These are phyloP conservation scores for Dissophora globulifera DNA, from an alignment of 192 early-diverging fungal genomes.

Conservation along the genomic window DNA sequence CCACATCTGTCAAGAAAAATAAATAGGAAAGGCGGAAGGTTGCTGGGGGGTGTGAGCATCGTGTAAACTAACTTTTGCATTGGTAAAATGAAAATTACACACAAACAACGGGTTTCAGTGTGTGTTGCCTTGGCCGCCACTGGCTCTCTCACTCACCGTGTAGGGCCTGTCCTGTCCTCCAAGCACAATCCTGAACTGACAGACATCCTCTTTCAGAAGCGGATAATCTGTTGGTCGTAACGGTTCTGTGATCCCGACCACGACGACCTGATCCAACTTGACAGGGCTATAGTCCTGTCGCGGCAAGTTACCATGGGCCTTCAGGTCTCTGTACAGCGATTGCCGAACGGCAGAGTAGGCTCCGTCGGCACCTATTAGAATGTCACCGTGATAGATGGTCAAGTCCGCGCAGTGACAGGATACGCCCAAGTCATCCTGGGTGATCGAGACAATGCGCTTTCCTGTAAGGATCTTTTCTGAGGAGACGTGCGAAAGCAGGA, in stretches of 20 bases:
- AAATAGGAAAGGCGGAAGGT: background rate
- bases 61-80: too few species aligned
- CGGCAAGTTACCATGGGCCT: conserved; percentile 31
- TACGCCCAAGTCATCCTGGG: conserved; percentile 36
- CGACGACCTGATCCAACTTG: conserved; percentile 45
- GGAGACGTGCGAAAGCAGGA: conserved; percentile 26
- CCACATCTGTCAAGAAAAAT: conserved; percentile 40
- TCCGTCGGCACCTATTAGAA: conserved; percentile 40
- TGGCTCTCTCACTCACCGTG: conserved; percentile 19
- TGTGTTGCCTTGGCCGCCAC: background rate
- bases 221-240: conserved; percentile 29
- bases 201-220: conserved; percentile 44
- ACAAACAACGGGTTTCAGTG: background rate
- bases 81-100: too few species aligned
- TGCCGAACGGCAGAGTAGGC: conserved; percentile 44
- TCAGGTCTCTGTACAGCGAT: conserved; percentile 31
- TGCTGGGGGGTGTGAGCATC: background rate
- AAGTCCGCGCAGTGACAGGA: conserved; percentile 31
- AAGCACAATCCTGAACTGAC: conserved; percentile 49
- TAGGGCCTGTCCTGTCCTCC: conserved; percentile 41
- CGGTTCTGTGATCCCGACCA: conserved; percentile 40
- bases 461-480: conserved; percentile 37
- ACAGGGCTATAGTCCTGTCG: conserved; percentile 39
- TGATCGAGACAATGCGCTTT: conserved; percentile 25
- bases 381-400: conserved; percentile 42